A percentile compares a stretch with the other conserved stretches of the same genome.
Evolutionary conservation across 805 yeast genomes (phyloP).

Genomic region (Myxozyma geophila): DNA sequence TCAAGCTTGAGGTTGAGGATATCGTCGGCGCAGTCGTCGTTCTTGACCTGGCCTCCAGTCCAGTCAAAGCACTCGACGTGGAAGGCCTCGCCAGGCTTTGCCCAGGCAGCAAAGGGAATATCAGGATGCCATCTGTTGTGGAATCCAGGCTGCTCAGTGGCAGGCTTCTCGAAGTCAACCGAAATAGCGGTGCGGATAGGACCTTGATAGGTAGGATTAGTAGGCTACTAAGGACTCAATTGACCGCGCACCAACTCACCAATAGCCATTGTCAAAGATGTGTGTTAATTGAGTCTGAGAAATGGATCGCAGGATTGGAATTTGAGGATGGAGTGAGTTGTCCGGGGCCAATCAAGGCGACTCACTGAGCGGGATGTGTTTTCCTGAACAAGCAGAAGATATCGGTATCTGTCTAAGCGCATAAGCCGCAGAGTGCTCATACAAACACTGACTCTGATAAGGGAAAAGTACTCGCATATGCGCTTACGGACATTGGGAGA

Average conservation of each 20-base stretch:
- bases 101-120: slow-evolving; percentile 49
- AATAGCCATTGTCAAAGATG: slow-evolving; percentile 6
- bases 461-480: neutral
- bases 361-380: slow-evolving; percentile 6
- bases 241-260: slow-evolving; percentile 4
- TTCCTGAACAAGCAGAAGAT: slow-evolving; percentile 11
- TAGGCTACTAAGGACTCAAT: slow-evolving; percentile 1
- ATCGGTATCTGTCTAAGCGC: slow-evolving; percentile 6
- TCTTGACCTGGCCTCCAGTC: slow-evolving; percentile 58
- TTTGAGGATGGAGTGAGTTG: neutral
- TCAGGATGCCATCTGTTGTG: slow-evolving; percentile 63
- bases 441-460: neutral
- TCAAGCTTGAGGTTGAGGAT: slow-evolving; percentile 52
- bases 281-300: neutral
- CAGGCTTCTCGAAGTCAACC: slow-evolving; percentile 53
- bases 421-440: neutral
- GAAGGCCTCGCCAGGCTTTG: slow-evolving; percentile 52
- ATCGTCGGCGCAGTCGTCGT: slow-evolving; percentile 56
- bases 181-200: slow-evolving; percentile 49
- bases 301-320: neutral
- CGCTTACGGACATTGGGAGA: slow-evolving; percentile 8
- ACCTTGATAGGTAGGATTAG: slow-evolving; percentile 9
- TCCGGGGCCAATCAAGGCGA: slow-evolving; percentile 14
- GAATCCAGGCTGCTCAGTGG: slow-evolving; percentile 53
- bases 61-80: slow-evolving; percentile 59